Base-by-base conservation (phyloP, 805 yeast species). In the Teunomyces funiuensis region DNA sequence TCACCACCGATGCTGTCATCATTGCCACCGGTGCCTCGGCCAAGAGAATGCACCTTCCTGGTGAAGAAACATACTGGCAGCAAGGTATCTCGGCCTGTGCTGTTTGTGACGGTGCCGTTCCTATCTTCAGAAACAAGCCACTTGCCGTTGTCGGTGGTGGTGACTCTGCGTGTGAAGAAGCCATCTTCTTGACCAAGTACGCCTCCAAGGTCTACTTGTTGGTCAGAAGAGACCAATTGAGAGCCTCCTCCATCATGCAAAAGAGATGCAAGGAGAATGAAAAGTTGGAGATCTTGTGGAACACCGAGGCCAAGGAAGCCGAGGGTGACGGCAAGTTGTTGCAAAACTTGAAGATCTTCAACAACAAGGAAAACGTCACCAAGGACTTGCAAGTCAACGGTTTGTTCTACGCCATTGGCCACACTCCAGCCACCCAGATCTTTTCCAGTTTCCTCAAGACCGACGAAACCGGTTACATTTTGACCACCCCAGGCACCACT, bases 141-240 rank as follows among this genome's bases (percentile, higher is more conserved):
- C 79, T 93, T 63, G 98, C 97, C 18, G 99, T 93, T 43, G 75
- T 93, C 53, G 99, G 99, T 46, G 99, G 99, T 53, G 99, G 99
- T 66, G 99, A 93, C 70, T 89, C 97, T 53, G 99, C 99, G 14
- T 95, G 98, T 69, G 99, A 93, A 74, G 99, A 93, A 74, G 99
- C 99, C 23, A 73, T 87, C 52, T 93, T 93, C 71, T 77, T 93
- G 65, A 93, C 99, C 57, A 93, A 93, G 69, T 93, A 93, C 69
- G 99, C 96, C 49, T 88, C 97, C 41, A 93, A 93, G 75, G 99
- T 93, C 43, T 88, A 72, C 68, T 73, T 93, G 65, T 76, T 93
- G 55, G 97, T 93, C 39, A 88, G 99, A 78, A 88, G 91, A 67
- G 97, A 91, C 67, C 79, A 77, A 61, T 76, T 93, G 57, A 83